Evolutionary conservation across 345 rosid genomes (phyloP), one percentile per base, ranked within the genome.

Genomic region (Laguncularia racemosa): DNA sequence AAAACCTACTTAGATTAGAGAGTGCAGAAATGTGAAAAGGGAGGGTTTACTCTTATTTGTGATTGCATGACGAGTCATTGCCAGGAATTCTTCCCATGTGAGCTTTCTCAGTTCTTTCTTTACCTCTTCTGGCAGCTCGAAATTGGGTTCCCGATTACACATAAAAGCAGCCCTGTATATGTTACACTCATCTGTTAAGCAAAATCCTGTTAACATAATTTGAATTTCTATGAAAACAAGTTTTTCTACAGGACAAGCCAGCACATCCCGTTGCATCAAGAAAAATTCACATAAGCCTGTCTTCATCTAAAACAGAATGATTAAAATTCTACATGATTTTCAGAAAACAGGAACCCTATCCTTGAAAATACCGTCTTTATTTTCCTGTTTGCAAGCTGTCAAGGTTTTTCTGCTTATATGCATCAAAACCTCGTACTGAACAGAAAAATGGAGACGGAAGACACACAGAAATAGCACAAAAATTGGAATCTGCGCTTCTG

Each of bases 91-190:
- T 6, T 86, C 97, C 98, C 98, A 92, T 56, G 71, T 79, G 71
- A 88, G 84, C 63, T 62, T 66, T 62, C 72, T 64, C 15, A 92
- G 91, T 73, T 92, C 88, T 71, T 62, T 74, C 70, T 84, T 89
- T 63, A 77, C 96, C 67, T 77, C 89, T 67, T 86, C 91, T 0
- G 88, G 55, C 16, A 92, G 86, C 71, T 81, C 93, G 47, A 86
- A 78, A 80, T 92, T 92, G 46, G 98, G 98, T 53, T 92, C 98
- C 63, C 98, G 83, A 55, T 96, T 96, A 49, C 98, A 89, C 98
- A 89, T 92, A 82, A 80, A 92, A 46, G 98, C 98, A 61, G 98
- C 96, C 75, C 98, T 92, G 76, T 67, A 59, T 16, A 13, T 3
- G 19, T 48, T 10, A 54, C 18, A 53, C 53, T 52, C 19, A 33